Evolutionary conservation across 176 grass and related monocot species (phyloP).

Genomic region (Avena insularis): DNA sequence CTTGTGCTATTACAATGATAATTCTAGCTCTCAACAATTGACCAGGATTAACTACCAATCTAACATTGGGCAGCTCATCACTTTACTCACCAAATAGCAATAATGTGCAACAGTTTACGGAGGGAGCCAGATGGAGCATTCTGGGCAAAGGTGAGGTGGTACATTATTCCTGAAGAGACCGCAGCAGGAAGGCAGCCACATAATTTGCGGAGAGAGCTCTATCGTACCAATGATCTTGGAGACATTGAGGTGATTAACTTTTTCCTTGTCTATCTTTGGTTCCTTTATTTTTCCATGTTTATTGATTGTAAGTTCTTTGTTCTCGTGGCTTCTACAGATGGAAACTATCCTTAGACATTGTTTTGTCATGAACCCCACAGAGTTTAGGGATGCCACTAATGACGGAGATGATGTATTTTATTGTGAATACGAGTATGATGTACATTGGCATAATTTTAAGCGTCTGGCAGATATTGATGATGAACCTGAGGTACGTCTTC

Average conservation of each 20-base stretch:
- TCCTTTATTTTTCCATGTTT: constrained; percentile 2
- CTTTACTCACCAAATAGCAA: constrained; percentile 11
- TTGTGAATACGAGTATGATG: constrained; percentile 97
- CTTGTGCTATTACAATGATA: background rate
- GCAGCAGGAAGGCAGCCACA: constrained; percentile 89
- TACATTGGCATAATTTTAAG: constrained; percentile 98
- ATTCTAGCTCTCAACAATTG: background rate
- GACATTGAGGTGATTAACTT: constrained; percentile 66
- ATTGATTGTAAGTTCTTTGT: background rate
- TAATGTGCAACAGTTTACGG: constrained; percentile 60
- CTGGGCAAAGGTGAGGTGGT: constrained; percentile 85
- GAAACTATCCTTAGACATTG: constrained; percentile 90
- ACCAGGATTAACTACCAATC: background rate
- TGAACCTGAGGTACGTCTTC: constrained; percentile 53
- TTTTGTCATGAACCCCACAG: constrained; percentile 74
- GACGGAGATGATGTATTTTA: constrained; percentile 97
- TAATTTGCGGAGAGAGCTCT: constrained; percentile 91
- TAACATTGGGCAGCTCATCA: background rate
- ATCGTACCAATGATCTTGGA: constrained; percentile 70
- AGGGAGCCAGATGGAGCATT: constrained; percentile 75
- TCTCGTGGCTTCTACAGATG: constrained; percentile 60
- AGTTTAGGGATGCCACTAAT: constrained; percentile 70
- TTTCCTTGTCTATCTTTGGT: background rate
- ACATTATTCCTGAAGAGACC: constrained; percentile 93
- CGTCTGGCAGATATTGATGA: constrained; percentile 78